Percentiles rank a stretch among this genome's conserved stretches.
Evolutionary conservation across 768 basidiomycete species (phyloP).

Genomic region (Phanerochaete sordida): DNA sequence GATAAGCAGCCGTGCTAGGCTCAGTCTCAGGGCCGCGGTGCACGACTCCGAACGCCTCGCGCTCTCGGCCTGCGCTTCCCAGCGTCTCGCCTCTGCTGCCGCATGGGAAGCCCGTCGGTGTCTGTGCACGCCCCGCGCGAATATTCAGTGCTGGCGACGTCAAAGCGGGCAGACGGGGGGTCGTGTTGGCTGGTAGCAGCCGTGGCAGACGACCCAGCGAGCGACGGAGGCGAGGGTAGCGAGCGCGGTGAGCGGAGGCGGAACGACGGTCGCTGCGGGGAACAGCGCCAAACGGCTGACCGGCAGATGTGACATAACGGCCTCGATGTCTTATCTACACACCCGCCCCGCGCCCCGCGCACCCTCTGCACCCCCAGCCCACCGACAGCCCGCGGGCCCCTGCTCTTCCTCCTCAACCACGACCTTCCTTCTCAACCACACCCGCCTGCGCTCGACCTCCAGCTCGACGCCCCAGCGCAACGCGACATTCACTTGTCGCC

Average conservation of each 20-base stretch:
- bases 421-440: not conserved
- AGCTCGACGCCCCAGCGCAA: not conserved
- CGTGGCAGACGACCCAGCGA: not conserved
- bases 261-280: not conserved
- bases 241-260: too few species aligned
- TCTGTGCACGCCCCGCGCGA: not conserved
- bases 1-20: not conserved
- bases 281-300: not conserved
- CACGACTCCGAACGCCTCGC: too few species aligned
- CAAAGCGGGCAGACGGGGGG: too few species aligned
- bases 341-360: not conserved
- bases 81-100: not conserved
- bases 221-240: not conserved
- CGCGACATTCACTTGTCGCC: not conserved
- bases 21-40: not conserved
- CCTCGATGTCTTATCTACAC: not conserved
- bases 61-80: not conserved
- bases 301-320: not conserved
- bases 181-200: too few species aligned
- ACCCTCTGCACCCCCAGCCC: not conserved
- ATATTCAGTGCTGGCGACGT: too few species aligned
- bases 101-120: not conserved
- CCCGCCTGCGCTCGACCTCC: not conserved
- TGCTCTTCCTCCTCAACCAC: too few species aligned
- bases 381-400: not conserved